Base-by-base conservation (phyloP, 148 eudicot genomes). In the Heliosperma pusillum region DNA sequence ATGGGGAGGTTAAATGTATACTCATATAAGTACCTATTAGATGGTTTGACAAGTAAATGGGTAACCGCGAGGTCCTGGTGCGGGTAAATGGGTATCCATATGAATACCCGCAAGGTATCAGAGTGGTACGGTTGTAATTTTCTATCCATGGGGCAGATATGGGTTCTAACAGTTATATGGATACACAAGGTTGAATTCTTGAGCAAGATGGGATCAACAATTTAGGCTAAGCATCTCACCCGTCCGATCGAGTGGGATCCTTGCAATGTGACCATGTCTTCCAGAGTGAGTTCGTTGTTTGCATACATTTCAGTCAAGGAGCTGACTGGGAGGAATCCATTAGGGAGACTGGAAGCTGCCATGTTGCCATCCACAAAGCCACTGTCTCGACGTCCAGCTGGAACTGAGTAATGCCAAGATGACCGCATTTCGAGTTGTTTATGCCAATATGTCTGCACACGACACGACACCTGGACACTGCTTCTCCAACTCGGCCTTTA, bases 311-410 rank as follows among this genome's bases (percentile, higher is more conserved):
- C 21, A 13, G 21, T 12, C 62, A 65, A 13, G 5, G 5, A 2
- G 0, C 36, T 29, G 3, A 78, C 1, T 26, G 58, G 45, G 2
- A 25, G 26, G 3, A 22, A 29, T 19, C 77, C 77, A 20, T 22
- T 24, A 0, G 85, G 86, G 2, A 85, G 84, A 26, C 25, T 74
- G 1, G 3, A n/a, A n/a, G 3, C 1, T 7, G 73, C 60, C 2
- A 58, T 25, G 63, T 76, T 69, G 0, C 57, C 64, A 4, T 45
- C 26, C 2, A 79, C 66, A 27, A 30, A 19, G 1, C 26, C 3
- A 0, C 84, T 77, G 67, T 85, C 88, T 5, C 85, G 80, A 15
- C 88, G 86, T 13, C 88, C 86, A 15, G 82, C 81, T 10, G 83
- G 82, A 24, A 85, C 72, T 0, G 58, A n/a, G 56, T 85, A 85